Percentiles rank a stretch among this genome's conserved stretches.
Evolutionary conservation across 129 eudicot genomes (phyloP).

Genomic region (Saposhnikovia divaricata): DNA sequence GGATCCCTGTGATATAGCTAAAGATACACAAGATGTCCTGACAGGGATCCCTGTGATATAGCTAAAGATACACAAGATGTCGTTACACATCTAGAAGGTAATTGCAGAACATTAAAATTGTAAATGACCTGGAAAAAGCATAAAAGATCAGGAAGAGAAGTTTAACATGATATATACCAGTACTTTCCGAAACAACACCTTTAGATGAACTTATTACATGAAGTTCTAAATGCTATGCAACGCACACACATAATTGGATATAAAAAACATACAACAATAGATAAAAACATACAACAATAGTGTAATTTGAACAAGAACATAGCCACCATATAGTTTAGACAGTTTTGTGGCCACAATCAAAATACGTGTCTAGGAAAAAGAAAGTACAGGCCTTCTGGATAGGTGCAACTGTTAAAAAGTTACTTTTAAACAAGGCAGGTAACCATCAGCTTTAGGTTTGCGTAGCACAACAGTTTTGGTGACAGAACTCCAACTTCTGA

Average conservation of each 20-base stretch:
- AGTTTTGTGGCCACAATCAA: neutral
- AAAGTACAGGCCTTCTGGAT: neutral
- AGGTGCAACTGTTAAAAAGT: neutral
- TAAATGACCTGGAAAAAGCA: too few species aligned
- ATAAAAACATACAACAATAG: neutral
- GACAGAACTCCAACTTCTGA: neutral
- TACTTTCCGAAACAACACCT: too few species aligned
- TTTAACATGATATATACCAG: neutral
- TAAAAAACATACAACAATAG: neutral
- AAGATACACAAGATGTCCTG: neutral
- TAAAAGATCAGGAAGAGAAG: neutral
- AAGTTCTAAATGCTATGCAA: neutral
- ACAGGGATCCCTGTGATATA: neutral
- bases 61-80: neutral
- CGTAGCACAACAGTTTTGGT: neutral
- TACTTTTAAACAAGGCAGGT: neutral
- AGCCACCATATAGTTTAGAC: neutral
- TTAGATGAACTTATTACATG: too few species aligned
- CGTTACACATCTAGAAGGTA: neutral
- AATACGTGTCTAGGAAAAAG: neutral
- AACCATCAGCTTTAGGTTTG: neutral
- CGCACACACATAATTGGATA: neutral
- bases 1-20: neutral
- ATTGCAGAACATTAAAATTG: neutral
- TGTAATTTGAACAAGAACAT: neutral